phyloP scores from a whole-genome alignment of 768 basidiomycete genomes.

The Xanthoconium stramineum region DNA sequence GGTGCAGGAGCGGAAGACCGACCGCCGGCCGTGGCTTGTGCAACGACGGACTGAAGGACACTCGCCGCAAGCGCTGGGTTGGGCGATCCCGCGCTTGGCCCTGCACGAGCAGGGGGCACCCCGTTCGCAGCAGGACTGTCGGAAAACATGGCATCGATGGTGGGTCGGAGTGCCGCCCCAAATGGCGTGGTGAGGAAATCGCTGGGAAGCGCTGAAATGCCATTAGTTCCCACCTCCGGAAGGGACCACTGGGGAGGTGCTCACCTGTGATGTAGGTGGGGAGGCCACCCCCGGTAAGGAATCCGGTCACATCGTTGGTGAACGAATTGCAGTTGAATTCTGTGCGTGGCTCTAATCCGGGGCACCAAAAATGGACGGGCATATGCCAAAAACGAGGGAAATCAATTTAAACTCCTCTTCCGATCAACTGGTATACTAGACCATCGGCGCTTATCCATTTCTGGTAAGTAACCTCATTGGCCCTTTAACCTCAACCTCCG shows the following conservation, averaged over 20 bases:
- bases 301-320: conserved; percentile 83
- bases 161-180: conserved; percentile 80
- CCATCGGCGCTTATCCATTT: no score
- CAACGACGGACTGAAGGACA: conserved; percentile 54
- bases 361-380: no score
- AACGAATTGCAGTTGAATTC: conserved; percentile 97
- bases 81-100: conserved; percentile 31
- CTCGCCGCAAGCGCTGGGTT: conserved; percentile 51
- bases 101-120: conserved; percentile 29
- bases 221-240: neutral
- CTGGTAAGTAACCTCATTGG: no score
- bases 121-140: conserved; percentile 33
- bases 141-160: conserved; percentile 87
- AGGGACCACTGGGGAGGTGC: neutral
- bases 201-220: conserved; percentile 58
- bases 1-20: neutral
- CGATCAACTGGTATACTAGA: no score
- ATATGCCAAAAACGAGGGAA: no score
- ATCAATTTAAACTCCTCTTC: no score
- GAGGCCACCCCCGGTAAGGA: conserved; percentile 80
- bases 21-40: conserved; percentile 41
- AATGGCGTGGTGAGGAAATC: conserved; percentile 91
- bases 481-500: no score
- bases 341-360: conserved; percentile 31
- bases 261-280: conserved; percentile 79